These are phyloP conservation scores for Hortaea sp. DNA, from an alignment of 2,329 filamentous ascomycete species.

Conservation along the genomic window DNA sequence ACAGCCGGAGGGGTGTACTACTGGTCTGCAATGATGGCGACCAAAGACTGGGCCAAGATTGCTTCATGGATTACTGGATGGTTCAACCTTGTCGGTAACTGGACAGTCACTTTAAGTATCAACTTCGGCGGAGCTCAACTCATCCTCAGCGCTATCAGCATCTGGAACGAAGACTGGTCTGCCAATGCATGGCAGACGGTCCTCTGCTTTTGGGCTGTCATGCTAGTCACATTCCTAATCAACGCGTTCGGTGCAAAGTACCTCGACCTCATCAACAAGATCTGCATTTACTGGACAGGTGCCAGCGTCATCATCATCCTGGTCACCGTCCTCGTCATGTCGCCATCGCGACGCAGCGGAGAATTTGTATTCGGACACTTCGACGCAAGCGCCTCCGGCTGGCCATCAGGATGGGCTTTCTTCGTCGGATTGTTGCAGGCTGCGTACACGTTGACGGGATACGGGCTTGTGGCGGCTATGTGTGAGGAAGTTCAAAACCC, in stretches of 20 bases:
- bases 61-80: slow-evolving; percentile 54
- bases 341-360: slow-evolving; percentile 42
- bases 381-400: slow-evolving; percentile 55
- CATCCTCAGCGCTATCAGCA: slow-evolving; percentile 55
- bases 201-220: slow-evolving; percentile 62
- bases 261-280: slow-evolving; percentile 59
- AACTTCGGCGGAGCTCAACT: slow-evolving; percentile 65
- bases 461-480: slow-evolving; percentile 56
- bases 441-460: slow-evolving; percentile 49
- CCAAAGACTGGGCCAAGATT: slow-evolving; percentile 54
- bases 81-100: slow-evolving; percentile 58
- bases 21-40: slow-evolving; percentile 56
- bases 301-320: slow-evolving; percentile 59
- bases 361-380: slow-evolving; percentile 60
- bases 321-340: slow-evolving; percentile 52
- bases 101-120: slow-evolving; percentile 55
- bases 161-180: slow-evolving; percentile 60
- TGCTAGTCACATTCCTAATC: slow-evolving; percentile 52
- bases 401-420: slow-evolving; percentile 61
- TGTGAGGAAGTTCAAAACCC: slow-evolving; percentile 64
- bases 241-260: slow-evolving; percentile 55
- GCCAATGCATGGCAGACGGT: slow-evolving; percentile 61
- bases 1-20: slow-evolving; percentile 63
- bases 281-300: slow-evolving; percentile 64
- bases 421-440: slow-evolving; percentile 62